Evolutionary conservation across 2,329 filamentous ascomycete species (phyloP).

Genomic region (Phyllosticta citrichinensis): DNA sequence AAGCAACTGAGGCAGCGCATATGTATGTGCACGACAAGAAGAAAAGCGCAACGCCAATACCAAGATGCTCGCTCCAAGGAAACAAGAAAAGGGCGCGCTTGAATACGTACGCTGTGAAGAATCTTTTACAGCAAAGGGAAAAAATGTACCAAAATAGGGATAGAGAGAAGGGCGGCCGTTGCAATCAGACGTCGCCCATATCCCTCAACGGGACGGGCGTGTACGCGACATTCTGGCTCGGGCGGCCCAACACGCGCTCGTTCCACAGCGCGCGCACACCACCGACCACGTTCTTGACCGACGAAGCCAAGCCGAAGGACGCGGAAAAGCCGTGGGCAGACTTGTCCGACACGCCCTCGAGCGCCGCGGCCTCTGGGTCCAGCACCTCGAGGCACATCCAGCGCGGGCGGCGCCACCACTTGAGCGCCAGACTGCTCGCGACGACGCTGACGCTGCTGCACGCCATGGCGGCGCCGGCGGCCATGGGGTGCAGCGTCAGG

Average conservation of each 20-base stretch:
- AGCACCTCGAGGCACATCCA: constrained; percentile 74
- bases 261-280: constrained; percentile 17
- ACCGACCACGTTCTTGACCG: constrained; percentile 15
- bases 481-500: constrained; percentile 82
- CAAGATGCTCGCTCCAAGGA: not conserved
- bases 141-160: not conserved
- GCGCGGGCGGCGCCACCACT: constrained; percentile 70
- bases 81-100: not conserved
- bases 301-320: not conserved
- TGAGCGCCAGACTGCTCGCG: constrained; percentile 69
- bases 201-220: constrained; percentile 32
- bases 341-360: not conserved
- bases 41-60: not conserved
- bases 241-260: constrained; percentile 22
- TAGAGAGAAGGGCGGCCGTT: not conserved
- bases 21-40: not conserved
- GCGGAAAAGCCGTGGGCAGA: too few species aligned
- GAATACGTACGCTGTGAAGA: too few species aligned
- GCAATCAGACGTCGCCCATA: constrained; percentile 22
- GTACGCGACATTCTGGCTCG: constrained; percentile 33
- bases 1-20: not conserved
- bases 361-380: constrained; percentile 29
- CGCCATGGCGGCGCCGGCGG: constrained; percentile 90
- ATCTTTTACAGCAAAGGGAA: not conserved
- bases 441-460: constrained; percentile 85